These are phyloP conservation scores for Colletotrichum truncatum DNA, from an alignment of 2,329 filamentous ascomycete genomes.

Conservation along the genomic window DNA sequence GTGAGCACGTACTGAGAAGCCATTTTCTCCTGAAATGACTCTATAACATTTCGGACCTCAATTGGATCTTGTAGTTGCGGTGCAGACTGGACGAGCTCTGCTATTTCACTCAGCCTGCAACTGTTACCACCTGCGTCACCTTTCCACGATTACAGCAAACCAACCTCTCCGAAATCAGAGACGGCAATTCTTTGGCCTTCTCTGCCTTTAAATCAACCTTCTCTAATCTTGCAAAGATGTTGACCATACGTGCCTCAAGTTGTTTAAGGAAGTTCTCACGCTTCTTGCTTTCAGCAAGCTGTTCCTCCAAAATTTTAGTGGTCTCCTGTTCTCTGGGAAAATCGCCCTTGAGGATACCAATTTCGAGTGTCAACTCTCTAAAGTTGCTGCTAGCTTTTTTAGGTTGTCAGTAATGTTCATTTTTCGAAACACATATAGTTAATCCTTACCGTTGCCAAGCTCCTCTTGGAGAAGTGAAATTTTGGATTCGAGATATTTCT, in stretches of 20 bases:
- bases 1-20: background rate
- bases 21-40: background rate
- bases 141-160: background rate
- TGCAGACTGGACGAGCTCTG: background rate
- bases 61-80: background rate
- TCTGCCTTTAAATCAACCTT: background rate
- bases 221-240: background rate
- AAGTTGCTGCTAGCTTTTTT: background rate
- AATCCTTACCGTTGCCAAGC: too few relatives aligned
- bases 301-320: background rate
- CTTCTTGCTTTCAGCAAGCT: background rate
- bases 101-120: slow-evolving; percentile 10
- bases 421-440: too few relatives aligned
- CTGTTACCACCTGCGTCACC: background rate
- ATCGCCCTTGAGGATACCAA: background rate
- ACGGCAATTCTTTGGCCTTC: background rate
- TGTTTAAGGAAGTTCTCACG: background rate
- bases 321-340: background rate
- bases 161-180: background rate
- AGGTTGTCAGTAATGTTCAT: too few relatives aligned
- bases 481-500: too few relatives aligned
- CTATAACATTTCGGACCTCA: background rate
- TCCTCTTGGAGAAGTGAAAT: too few relatives aligned
- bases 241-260: background rate
- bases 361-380: background rate